These are phyloP conservation scores for Pyrus pyrifolia DNA, from an alignment of 306 rosid species.

Conservation along the genomic window DNA sequence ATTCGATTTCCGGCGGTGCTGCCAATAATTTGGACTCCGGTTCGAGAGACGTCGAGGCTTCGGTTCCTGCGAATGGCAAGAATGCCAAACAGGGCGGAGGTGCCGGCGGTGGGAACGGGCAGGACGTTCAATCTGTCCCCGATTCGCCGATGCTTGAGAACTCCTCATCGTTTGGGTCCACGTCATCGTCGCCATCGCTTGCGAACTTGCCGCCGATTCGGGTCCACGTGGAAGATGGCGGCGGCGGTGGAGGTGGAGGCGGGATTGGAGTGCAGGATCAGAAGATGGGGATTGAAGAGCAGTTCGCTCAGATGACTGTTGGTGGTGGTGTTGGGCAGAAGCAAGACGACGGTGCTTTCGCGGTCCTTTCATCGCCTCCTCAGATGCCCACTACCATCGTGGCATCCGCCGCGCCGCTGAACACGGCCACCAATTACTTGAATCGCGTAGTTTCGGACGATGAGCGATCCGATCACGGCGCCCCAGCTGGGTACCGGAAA, in stretches of 20 bases:
- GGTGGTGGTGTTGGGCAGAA: conserved; percentile 29
- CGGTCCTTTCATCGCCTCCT: conserved; percentile 55
- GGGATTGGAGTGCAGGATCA: conserved; percentile 61
- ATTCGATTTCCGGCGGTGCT: conserved; percentile 15
- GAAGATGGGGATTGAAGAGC: conserved; percentile 86
- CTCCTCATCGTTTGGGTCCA: conserved; percentile 82
- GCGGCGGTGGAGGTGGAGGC: conserved; percentile 14
- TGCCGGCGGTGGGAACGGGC: conserved; percentile 20
- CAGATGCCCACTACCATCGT: conserved; percentile 42
- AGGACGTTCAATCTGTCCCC: conserved; percentile 90
- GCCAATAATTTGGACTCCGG: conserved; percentile 44
- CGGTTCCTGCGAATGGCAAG: conserved; percentile 49
- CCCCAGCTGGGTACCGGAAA: conserved; percentile 44
- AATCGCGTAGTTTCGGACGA: conserved; percentile 69
- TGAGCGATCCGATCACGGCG: conserved; percentile 89
- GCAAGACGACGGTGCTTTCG: conserved; percentile 58
- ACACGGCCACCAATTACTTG: conserved; percentile 40
- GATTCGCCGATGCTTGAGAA: conserved; percentile 95
- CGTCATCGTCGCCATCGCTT: conserved; percentile 81
- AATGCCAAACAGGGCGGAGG: conserved; percentile 32
- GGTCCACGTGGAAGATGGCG: conserved; percentile 66
- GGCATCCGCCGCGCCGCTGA: conserved; percentile 30
- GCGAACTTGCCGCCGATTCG: conserved; percentile 89
- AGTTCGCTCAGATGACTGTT: conserved; percentile 70
- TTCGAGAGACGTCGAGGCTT: conserved; percentile 36